Percentiles rank a stretch among this genome's conserved stretches.
These are phyloP conservation scores for Saksenaea vasiformis DNA, from an alignment of 371 early-diverging fungal species.

Conservation along the genomic window DNA sequence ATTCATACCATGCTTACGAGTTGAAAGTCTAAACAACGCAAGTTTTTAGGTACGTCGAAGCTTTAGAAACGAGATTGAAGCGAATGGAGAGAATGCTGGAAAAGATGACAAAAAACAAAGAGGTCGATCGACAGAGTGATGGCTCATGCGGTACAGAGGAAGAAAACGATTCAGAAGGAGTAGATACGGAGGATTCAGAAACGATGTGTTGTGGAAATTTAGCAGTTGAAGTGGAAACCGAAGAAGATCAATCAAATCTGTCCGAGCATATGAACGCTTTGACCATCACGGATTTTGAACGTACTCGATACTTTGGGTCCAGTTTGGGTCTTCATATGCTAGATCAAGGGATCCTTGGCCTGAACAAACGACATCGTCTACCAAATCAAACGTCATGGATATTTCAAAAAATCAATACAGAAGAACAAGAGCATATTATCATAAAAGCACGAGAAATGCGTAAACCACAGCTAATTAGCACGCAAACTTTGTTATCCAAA, in stretches of 20 bases:
- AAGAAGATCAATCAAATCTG: not conserved
- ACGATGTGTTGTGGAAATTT: not conserved
- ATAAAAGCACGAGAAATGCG: conserved; percentile 30
- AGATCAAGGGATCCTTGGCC: conserved; percentile 14
- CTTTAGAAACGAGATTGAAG: conserved; percentile 31
- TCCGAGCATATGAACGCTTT: conserved; percentile 23
- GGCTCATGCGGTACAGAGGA: conserved; percentile 1
- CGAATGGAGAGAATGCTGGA: conserved; percentile 37
- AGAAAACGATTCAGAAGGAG: not conserved
- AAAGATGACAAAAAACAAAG: not conserved
- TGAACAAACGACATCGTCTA: conserved; percentile 20
- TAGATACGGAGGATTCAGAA: not conserved
- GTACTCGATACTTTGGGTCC: conserved; percentile 39
- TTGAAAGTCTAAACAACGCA: not conserved
- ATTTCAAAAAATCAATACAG: conserved; percentile 41
- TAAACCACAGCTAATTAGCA: not conserved
- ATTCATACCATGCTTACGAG: not conserved
- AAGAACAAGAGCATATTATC: conserved; percentile 40
- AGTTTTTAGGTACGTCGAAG: conserved; percentile 31
- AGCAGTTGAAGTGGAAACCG: not conserved
- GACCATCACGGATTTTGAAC: conserved; percentile 37
- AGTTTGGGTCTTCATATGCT: conserved; percentile 40
- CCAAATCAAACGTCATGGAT: conserved; percentile 25
- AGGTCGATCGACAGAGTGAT: not conserved
- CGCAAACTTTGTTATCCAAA: not conserved